Percentiles rank a stretch among this genome's conserved stretches.
Conservation (phyloP, 805 yeast genomes). For the Spathaspora gorwiae region DNA sequence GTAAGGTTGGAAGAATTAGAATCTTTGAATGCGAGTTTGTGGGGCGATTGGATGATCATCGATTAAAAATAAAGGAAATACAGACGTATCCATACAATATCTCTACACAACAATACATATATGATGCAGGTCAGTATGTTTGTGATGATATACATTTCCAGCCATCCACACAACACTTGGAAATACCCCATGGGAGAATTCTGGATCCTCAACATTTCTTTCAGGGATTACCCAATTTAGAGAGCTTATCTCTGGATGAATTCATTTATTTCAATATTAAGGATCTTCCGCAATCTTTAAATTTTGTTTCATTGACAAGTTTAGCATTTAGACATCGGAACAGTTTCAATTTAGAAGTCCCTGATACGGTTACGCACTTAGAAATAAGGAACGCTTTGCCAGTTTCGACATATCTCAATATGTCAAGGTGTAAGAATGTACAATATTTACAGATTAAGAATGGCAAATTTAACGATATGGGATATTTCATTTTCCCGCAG, state of each 20-base stretch:
- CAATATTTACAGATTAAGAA: background rate
- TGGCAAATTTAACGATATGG: conserved; percentile 2
- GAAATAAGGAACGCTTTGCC: conserved; percentile 1
- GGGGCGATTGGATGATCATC: background rate
- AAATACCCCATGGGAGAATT: background rate
- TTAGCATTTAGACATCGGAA: background rate
- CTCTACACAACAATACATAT: background rate
- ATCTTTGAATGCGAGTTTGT: background rate
- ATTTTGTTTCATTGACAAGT: background rate
- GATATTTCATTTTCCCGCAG: conserved; percentile 1
- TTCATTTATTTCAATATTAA: background rate
- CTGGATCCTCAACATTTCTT: background rate
- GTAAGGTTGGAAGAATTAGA: background rate
- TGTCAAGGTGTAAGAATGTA: background rate
- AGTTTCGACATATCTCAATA: conserved; percentile 1
- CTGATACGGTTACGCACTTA: background rate
- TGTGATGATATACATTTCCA: conserved; percentile 1
- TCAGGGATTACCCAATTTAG: background rate
- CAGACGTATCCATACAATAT: background rate
- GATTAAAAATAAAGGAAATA: background rate
- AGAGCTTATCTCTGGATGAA: conserved; percentile 1
- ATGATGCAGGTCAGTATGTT: background rate
- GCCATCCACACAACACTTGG: background rate
- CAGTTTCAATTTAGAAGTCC: background rate
- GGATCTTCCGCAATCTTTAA: background rate